Evolutionary conservation across 768 basidiomycete species (phyloP), one percentile per base, ranked within the genome.

Genomic region (Amanita jacksonii): DNA sequence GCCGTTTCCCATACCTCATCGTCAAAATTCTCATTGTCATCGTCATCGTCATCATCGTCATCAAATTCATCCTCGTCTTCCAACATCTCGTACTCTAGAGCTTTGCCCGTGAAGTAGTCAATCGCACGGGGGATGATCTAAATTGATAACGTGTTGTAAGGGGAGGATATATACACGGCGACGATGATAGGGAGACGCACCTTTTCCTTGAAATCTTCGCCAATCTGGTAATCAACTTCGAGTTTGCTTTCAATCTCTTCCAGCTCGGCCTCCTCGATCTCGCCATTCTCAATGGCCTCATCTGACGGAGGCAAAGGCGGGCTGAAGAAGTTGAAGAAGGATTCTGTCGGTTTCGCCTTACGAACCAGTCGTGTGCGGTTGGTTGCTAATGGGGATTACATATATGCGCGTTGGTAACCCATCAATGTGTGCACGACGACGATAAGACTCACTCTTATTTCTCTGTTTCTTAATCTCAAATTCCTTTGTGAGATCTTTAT

Each of bases 391-490:
- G n/a, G n/a, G n/a, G n/a, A n/a, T n/a, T 5, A 35, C 25, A 15
- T 38, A 12, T 8, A 24, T 24, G 20, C 5, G 31, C 9, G 41
- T 25, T 38, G n/a, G 27, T 5, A 20, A 24, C 28, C 48, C 24
- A 45, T 32, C 8, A 45, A 36, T 38, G 47, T 46, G 33, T 28
- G 32, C 43, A 43, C 30, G 13, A 22, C 18, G 34, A 4, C 45
- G 38, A 36, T 31, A 22, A 25, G 19, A 66, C 77, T 45, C 56
- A 96, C 93, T 92, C 76, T 97, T 99, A 70, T 99, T 99, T 57
- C 94, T 73, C 68, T 98, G 94, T 73, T 96, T 97, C 76, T 94
- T 96, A 63, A 97, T 93, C 70, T 98, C 94, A 55, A 89, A 86
- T 67, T 88, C 87, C 68, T 91, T 90, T 41, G 94, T 99, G 46